Percentiles rank a stretch among this genome's conserved stretches.
These are phyloP conservation scores for Spiromastix sp. DNA, from an alignment of 2,329 filamentous ascomycete genomes.

Conservation along the genomic window DNA sequence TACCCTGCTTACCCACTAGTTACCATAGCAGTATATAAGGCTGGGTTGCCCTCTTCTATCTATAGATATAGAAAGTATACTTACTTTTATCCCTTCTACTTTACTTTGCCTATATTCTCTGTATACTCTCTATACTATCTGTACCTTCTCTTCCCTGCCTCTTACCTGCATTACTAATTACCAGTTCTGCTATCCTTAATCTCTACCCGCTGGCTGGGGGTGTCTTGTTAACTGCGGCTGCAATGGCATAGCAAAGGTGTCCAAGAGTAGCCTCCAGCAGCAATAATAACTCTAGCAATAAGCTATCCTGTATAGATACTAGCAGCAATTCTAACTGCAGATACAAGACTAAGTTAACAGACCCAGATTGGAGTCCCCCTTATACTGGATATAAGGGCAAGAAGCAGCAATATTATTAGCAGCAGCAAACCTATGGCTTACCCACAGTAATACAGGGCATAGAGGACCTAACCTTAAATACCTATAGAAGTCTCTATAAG, in stretches of 20 bases:
- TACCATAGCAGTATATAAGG: conserved; percentile 3
- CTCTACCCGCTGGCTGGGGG: not conserved
- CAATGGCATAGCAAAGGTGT: not conserved
- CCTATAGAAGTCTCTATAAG: conserved; percentile 7
- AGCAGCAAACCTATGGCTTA: too few species aligned
- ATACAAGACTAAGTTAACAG: conserved; percentile 10
- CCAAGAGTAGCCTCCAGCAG: not conserved
- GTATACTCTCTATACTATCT: not conserved
- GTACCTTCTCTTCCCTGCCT: not conserved
- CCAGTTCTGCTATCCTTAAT: not conserved
- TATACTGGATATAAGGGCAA: conserved; percentile 4
- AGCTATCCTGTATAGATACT: not conserved
- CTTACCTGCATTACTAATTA: not conserved
- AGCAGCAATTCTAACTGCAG: not conserved
- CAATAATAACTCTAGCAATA: not conserved
- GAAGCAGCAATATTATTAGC: conserved; percentile 3
- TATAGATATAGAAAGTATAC: not conserved
- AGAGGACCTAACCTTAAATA: not conserved
- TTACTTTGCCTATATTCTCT: too few species aligned
- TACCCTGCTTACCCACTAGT: not conserved
- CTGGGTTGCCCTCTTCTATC: not conserved
- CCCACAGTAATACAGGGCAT: conserved; percentile 2
- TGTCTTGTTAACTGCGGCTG: not conserved
- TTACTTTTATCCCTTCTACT: not conserved
- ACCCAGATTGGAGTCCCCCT: conserved; percentile 7